Evolutionary conservation across 805 yeast genomes (phyloP), one percentile per base, ranked within the genome.

Genomic region (Candida suzukii): DNA sequence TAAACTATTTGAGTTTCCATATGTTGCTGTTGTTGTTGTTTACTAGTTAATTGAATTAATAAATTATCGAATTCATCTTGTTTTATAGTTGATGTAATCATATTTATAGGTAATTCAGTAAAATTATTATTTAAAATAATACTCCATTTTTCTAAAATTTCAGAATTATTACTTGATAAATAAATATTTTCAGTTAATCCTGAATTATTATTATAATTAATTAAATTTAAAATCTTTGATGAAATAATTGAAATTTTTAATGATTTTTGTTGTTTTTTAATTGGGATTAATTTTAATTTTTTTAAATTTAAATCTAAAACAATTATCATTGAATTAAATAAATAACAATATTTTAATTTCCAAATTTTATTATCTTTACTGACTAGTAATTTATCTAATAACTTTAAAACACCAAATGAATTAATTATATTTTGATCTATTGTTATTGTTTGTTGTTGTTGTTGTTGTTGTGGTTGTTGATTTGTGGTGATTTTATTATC

Each of bases 121-220:
- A 46, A 47, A 24, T 41, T 32, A 26, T 59, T 48, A 8, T 50
- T 48, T 4, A 63, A 46, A 2, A 59, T 65, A 22, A 50, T 43
- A 2, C 46, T 46, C 68, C 68, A 63, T 46, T 57, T 63, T 26
- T 53, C 55, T 26, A 56, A 32, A 2, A 57, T 28, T 22, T 3
- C 25, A 7, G 13, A 16, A 7, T n/a, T 22, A 37, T 28, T 12
- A 27, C 22, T 18, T 7, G 26, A 20, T 17, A 30, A 19, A 9
- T 37, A 18, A 10, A 22, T 16, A 9, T 18, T 37, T 21, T 20
- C 25, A 19, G 12, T 29, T 4, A 20, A n/a, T 6, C 7, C 4
- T 4, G 22, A 31, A 12, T 9, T 27, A 31, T 17, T 19, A 35
- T n/a, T 24, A 18, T 17, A 9, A 35, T n/a, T 24, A 18, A 6